Evolutionary conservation across 345 rosid species (phyloP).

Genomic region (Salix suchowensis): DNA sequence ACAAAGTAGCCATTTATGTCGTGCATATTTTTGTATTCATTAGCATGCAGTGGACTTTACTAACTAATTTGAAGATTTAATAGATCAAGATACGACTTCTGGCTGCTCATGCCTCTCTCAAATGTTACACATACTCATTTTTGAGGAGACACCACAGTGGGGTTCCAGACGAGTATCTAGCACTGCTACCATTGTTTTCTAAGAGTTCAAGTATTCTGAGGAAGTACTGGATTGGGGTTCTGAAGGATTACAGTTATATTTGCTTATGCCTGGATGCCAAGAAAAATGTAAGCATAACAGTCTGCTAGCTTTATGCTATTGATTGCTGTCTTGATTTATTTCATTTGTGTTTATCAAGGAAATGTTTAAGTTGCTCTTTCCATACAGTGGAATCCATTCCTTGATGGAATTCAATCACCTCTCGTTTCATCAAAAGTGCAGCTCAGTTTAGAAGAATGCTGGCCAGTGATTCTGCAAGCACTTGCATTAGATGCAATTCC

Average conservation of each 20-base stretch:
- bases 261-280: conserved; percentile 54
- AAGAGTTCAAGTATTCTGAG: conserved; percentile 72
- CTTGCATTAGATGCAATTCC: conserved; percentile 93
- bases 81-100: conserved; percentile 95
- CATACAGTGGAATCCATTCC: conserved; percentile 63
- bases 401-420: conserved; percentile 72
- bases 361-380: conserved; percentile 13
- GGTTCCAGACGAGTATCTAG: conserved; percentile 69
- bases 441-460: conserved; percentile 80
- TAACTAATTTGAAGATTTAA: conserved; percentile 14
- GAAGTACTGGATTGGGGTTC: conserved; percentile 76
- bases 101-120: conserved; percentile 96
- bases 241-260: conserved; percentile 66
- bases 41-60: not conserved
- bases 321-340: not conserved
- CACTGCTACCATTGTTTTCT: conserved; percentile 77
- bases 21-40: no score
- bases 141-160: conserved; percentile 68
- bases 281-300: not conserved
- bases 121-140: conserved; percentile 83
- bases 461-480: conserved; percentile 95
- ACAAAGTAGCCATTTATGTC: not conserved
- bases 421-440: conserved; percentile 59
- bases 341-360: not conserved
- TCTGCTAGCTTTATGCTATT: conserved; percentile 13